phyloP scores from a whole-genome alignment of 177 flowering plant species.

The Vitis hybrid region DNA sequence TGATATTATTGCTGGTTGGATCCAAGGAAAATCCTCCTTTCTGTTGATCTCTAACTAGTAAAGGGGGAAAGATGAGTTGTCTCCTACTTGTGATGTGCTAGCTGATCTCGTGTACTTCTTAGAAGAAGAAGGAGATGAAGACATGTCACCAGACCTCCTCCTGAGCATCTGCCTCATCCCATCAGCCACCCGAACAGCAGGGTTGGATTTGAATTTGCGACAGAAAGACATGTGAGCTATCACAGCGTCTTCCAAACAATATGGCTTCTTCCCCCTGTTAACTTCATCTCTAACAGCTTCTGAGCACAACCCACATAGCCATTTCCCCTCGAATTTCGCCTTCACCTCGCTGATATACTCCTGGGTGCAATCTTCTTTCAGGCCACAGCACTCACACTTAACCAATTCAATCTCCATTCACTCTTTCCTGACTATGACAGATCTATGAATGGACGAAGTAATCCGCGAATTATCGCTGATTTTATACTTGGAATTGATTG shows the following conservation, averaged over 20 bases:
- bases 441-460: not conserved
- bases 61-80: slow-evolving; percentile 18
- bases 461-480: not conserved
- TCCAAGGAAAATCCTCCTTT: slow-evolving; percentile 1
- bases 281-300: slow-evolving; percentile 88
- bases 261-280: slow-evolving; percentile 39
- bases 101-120: slow-evolving; percentile 40
- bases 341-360: slow-evolving; percentile 75
- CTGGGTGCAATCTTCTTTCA: slow-evolving; percentile 91
- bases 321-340: slow-evolving; percentile 77
- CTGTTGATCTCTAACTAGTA: slow-evolving; percentile 13
- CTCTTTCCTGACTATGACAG: too few species aligned
- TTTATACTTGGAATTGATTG: slow-evolving; percentile 20
- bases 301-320: slow-evolving; percentile 95
- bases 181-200: slow-evolving; percentile 80
- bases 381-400: slow-evolving; percentile 92
- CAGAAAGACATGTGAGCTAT: slow-evolving; percentile 90
- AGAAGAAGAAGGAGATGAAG: slow-evolving; percentile 34
- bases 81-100: slow-evolving; percentile 20
- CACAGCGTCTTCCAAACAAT: slow-evolving; percentile 67
- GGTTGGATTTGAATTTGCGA: slow-evolving; percentile 72
- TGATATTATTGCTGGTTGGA: slow-evolving; percentile 13
- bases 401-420: slow-evolving; percentile 77
- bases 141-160: slow-evolving; percentile 46
- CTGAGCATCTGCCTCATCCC: slow-evolving; percentile 90